phyloP scores from a whole-genome alignment of 1,284 basidiomycete species.

The Tilletia walkeri region DNA sequence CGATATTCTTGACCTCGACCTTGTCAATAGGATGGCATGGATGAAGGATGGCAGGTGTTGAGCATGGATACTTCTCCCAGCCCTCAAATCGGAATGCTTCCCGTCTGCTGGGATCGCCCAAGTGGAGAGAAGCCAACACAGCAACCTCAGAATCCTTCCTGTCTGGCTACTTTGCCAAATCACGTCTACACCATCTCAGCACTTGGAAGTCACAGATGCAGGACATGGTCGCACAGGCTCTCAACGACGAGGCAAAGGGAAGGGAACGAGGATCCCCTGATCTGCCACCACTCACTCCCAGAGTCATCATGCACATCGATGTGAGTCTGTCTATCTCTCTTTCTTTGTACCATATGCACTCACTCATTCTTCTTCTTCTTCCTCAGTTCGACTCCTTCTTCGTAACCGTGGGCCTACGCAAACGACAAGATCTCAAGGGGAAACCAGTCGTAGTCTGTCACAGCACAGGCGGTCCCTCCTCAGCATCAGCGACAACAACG shows the following conservation, averaged over 20 bases:
- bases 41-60: neutral
- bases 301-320: slow-evolving; percentile 52
- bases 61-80: slow-evolving; percentile 30
- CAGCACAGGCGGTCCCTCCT: slow-evolving; percentile 58
- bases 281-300: slow-evolving; percentile 53
- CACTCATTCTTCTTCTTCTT: neutral
- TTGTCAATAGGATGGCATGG: too few species aligned
- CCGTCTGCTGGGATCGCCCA: slow-evolving; percentile 37
- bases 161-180: slow-evolving; percentile 84
- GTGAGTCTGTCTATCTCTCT: slow-evolving; percentile 1
- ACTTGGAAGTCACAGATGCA: slow-evolving; percentile 89
- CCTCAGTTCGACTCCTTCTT: slow-evolving; percentile 86
- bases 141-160: slow-evolving; percentile 80
- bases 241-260: slow-evolving; percentile 70
- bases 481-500: neutral
- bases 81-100: slow-evolving; percentile 43
- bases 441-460: slow-evolving; percentile 91
- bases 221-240: slow-evolving; percentile 65
- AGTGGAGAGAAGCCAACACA: slow-evolving; percentile 82
- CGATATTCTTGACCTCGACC: neutral
- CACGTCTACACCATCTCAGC: slow-evolving; percentile 83
- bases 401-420: slow-evolving; percentile 60
- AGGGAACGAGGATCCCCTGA: slow-evolving; percentile 64
- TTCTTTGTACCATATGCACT: neutral
- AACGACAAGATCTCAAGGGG: slow-evolving; percentile 38